Evolutionary conservation across 2,329 filamentous ascomycete species (phyloP).

Genomic region (Aspergillus quadricinctus): DNA sequence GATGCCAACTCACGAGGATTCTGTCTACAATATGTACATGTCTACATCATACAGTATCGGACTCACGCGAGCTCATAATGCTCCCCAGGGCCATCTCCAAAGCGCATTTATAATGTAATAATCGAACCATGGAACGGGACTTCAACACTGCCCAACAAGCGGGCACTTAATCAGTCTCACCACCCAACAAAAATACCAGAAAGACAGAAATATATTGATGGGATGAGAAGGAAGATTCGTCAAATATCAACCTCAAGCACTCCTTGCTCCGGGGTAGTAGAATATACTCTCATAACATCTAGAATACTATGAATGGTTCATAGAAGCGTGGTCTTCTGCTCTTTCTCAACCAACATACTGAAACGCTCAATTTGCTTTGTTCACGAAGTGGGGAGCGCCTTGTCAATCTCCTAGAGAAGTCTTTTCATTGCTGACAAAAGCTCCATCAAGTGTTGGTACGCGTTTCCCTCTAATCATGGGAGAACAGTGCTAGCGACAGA

Average conservation of each 20-base stretch:
- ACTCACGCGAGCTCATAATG: not conserved
- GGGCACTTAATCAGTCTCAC: not conserved
- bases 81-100: not conserved
- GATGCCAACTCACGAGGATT: not conserved
- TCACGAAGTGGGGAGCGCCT: not conserved
- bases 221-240: not conserved
- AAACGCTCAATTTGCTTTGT: not conserved
- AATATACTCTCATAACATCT: not conserved
- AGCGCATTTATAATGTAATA: not conserved
- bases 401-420: not conserved
- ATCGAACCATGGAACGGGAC: not conserved
- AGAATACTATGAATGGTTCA: not conserved
- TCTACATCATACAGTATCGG: not conserved
- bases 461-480: not conserved
- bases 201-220: not conserved
- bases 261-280: not conserved
- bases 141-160: not conserved
- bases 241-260: not conserved
- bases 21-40: not conserved
- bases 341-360: not conserved
- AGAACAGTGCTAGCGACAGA: not conserved
- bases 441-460: not conserved
- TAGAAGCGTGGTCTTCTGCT: not conserved
- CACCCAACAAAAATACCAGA: not conserved
- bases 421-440: not conserved